Evolutionary conservation across 169 alveolate species (phyloP), one percentile per base, ranked within the genome.

Genomic region (Eimeria acervulina): DNA sequence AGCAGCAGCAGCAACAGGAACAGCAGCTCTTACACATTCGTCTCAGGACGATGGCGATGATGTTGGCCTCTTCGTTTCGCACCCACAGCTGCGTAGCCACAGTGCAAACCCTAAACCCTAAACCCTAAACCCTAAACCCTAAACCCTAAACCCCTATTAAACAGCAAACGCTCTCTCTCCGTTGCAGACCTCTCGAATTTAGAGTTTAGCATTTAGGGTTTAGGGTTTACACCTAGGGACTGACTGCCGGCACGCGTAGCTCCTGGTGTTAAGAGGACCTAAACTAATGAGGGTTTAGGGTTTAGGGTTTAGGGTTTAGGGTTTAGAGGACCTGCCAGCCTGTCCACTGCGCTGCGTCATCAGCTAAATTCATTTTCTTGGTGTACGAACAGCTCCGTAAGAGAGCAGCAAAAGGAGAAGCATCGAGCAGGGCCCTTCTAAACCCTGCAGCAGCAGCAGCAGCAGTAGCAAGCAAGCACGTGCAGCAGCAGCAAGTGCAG

Each of bases 321-420:
- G 87, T 76, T 76, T 76, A 19, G 61, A 1, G 87, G 7, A 44
- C 66, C 80, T 95, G 96, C 66, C 87, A 95, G 47, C 96, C 96
- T 26, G 96, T 52, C 96, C 96, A 95, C 78, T 88, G 85, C 21
- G 97, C 95, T 38, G 95, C 63, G 33, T 96, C 97, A 51, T 95
- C 97, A 26, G 96, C 59, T 28, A 96, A 90, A 68, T 96, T 95
- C 97, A 95, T 95, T 74, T 89, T 95, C 74, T 96, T 96, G 51
- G 85, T 33, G 85, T 96, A 95, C 26, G 92, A 68, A 38, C 81
- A 31, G 6, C 68, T 47, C 42, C 84, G 21, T 47, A 76, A 1
- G 40, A 92, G 91, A 38, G 38, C 63, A 15, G 90, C 68, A 42
- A 44, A 76, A 2, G 88, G 88, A 36, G 88, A 76, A 15, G 88